A percentile compares a stretch with the other conserved stretches of the same genome.
These are phyloP conservation scores for Aureobasidium sp. DNA, from an alignment of 2,329 filamentous ascomycete species.

Conservation along the genomic window DNA sequence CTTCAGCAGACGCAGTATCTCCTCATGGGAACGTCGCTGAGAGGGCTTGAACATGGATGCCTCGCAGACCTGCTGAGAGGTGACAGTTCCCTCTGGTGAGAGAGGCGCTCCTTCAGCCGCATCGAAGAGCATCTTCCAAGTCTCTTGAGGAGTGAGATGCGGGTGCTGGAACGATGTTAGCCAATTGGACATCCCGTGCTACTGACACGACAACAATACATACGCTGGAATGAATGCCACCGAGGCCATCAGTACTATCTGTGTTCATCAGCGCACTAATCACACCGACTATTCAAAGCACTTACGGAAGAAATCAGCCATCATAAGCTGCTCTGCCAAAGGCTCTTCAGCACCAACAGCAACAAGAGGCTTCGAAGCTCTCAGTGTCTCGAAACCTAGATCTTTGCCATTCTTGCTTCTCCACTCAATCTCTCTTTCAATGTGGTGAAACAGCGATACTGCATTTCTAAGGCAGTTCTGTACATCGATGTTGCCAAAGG, in stretches of 20 bases:
- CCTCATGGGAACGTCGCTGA: constrained; percentile 62
- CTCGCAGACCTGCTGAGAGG: constrained; percentile 23
- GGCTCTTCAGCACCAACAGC: constrained; percentile 82
- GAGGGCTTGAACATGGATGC: constrained; percentile 62
- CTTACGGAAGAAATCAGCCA: constrained; percentile 70
- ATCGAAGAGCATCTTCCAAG: constrained; percentile 39
- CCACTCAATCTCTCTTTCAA: constrained; percentile 85
- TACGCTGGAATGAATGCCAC: constrained; percentile 40
- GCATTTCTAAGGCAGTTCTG: constrained; percentile 81
- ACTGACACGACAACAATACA: constrained; percentile 3
- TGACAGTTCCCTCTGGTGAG: constrained; percentile 21
- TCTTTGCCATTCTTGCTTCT: constrained; percentile 57
- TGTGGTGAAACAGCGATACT: constrained; percentile 81
- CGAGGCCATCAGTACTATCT: constrained; percentile 42
- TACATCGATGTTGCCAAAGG: constrained; percentile 88
- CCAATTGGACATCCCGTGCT: too few relatives aligned
- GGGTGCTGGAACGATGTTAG: constrained; percentile 31
- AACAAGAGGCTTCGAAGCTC: constrained; percentile 59
- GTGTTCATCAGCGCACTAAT: constrained; percentile 6
- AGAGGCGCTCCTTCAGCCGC: constrained; percentile 20
- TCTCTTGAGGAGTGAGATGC: constrained; percentile 37
- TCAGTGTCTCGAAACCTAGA: constrained; percentile 65
- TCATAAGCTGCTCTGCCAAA: constrained; percentile 69
- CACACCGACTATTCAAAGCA: not conserved
- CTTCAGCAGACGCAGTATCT: constrained; percentile 78